Evolutionary conservation across 2,329 filamentous ascomycete genomes (phyloP).

Genomic region (Fusarium paranaense): DNA sequence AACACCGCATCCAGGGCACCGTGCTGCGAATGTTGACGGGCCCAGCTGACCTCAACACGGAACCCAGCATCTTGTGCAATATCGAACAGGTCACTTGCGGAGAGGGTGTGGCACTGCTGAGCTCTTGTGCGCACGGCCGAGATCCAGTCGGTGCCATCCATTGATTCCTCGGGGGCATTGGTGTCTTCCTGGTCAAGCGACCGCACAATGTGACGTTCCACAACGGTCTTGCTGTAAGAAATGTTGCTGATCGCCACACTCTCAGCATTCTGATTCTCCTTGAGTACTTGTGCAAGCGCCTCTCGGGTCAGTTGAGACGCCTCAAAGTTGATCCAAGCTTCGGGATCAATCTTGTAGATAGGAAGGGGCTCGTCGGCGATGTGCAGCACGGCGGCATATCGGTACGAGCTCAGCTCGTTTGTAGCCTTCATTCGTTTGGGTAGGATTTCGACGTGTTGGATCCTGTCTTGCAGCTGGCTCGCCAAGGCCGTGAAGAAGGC

Average conservation of each 20-base stretch:
- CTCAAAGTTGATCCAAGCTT: conserved; percentile 37
- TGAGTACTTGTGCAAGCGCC: conserved; percentile 21
- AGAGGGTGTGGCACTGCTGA: conserved; percentile 4
- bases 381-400: conserved; percentile 42
- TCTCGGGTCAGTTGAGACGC: conserved; percentile 9
- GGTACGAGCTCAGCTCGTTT: conserved; percentile 44
- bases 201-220: conserved; percentile 37
- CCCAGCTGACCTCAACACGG: conserved; percentile 57
- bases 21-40: conserved; percentile 46
- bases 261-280: background rate
- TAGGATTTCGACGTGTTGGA: conserved; percentile 43
- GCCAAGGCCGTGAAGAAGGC: conserved; percentile 38
- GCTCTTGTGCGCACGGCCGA: background rate
- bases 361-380: background rate
- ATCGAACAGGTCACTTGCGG: conserved; percentile 27
- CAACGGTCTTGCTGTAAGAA: conserved; percentile 44
- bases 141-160: conserved; percentile 11
- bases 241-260: conserved; percentile 42
- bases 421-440: conserved; percentile 43
- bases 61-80: conserved; percentile 53
- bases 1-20: conserved; percentile 34
- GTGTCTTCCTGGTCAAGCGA: conserved; percentile 18
- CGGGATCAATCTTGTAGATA: background rate
- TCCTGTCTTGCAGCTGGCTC: conserved; percentile 11
- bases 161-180: background rate